Evolutionary conservation across 805 yeast genomes (phyloP), one percentile per base, ranked within the genome.

Genomic region (Helenozyma baotianmanensis): DNA sequence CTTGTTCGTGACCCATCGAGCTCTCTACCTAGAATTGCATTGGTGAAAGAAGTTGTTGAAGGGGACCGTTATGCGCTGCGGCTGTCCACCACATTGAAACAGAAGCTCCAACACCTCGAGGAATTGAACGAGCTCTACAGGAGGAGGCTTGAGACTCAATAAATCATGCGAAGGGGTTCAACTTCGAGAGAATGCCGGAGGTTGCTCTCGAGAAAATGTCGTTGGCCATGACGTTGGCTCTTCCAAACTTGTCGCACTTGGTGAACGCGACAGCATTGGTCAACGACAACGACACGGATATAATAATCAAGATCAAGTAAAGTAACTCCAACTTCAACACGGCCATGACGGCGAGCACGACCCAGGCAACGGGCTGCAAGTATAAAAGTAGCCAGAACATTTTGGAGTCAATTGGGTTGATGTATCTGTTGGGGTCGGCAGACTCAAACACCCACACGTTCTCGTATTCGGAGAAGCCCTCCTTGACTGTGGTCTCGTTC

Each of bases 241-340:
- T 82, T 30, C 95, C 86, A 60, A 89, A 90, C 62, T 84, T 86
- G 56, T 89, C 97, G 59, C 97, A 87, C 48, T 85, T 74, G 16
- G 95, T 84, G 60, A 85, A 90, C 0, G 97, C 97, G 64, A 86
- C 68, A 1, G 95, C 81, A 55, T 90, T 90, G 31, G 94, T 85
- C 27, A 79, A 52, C 0, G 92, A 82, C 40, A 90, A 68, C 3
- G 78, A 72, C 8, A 85, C 54, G 1, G 94, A 88, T 34, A 89
- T 76, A 4, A 63, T 54, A 4, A 83, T 80, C 26, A 85, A 58
- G 17, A 80, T 62, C 42, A 82, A 63, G 48, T 81, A 73, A 25
- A 83, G 62, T 43, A 90, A 73, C 51, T 87, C 79, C 34, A 90
- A 70, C 54, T 85, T 86, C 38, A 90, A 62, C 9, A 89, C 48